A percentile compares a stretch with the other conserved stretches of the same genome.
phyloP scores from a whole-genome alignment of 78 protist genomes.

The Tieghemostelium lacteum region DNA sequence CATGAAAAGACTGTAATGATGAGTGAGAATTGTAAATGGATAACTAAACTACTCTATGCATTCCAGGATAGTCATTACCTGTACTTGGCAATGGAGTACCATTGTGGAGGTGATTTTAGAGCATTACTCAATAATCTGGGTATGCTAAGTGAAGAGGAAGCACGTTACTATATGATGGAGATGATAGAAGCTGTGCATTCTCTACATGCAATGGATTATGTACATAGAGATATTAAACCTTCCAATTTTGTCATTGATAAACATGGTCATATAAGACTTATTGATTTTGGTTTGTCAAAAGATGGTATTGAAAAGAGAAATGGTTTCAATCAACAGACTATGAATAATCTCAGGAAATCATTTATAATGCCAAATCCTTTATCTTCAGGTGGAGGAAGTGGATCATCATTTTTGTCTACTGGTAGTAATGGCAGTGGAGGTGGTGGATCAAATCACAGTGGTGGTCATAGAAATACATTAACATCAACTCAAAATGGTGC shows the following conservation, averaged over 20 bases:
- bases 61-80: constrained; percentile 86
- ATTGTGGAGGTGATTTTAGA: constrained; percentile 91
- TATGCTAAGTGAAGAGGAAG: constrained; percentile 69
- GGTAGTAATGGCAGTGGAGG: too few relatives aligned
- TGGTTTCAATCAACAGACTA: constrained; percentile 27
- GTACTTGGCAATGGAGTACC: constrained; percentile 88
- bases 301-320: constrained; percentile 59
- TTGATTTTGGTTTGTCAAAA: constrained; percentile 93
- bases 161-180: constrained; percentile 93
- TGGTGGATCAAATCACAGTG: too few relatives aligned
- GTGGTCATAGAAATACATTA: not conserved
- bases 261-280: constrained; percentile 87
- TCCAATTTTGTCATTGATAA: constrained; percentile 83
- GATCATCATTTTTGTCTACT: too few relatives aligned
- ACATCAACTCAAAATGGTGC: not conserved
- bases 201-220: constrained; percentile 87
- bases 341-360: constrained; percentile 51
- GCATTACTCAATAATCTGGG: constrained; percentile 60
- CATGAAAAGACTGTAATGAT: constrained; percentile 69
- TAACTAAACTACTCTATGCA: constrained; percentile 81
- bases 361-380: not conserved
- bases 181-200: constrained; percentile 88
- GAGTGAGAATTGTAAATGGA: constrained; percentile 60
- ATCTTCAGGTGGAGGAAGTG: not conserved
- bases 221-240: constrained; percentile 96